Evolutionary conservation across 2,329 filamentous ascomycete genomes (phyloP), one percentile per base, ranked within the genome.

Genomic region (Aspergillus oerlinghausenensis): DNA sequence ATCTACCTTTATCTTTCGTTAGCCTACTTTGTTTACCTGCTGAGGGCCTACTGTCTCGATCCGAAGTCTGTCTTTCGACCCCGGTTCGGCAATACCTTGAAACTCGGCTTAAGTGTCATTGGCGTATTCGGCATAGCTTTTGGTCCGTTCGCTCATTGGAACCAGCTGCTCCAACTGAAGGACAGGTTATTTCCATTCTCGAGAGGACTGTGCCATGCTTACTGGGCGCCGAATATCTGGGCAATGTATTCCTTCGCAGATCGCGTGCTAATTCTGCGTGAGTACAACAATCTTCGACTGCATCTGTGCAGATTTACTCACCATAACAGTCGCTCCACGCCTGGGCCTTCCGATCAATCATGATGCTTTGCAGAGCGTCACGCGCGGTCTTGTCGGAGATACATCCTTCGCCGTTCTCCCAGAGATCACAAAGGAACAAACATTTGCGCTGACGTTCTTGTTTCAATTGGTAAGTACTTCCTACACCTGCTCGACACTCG

Each of bases 211-310:
- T 97, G 93, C 71, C 94, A 99, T 77, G 94, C 94, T 0, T 99
- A 99, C 73, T 99, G 94, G 94, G 94, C 94, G 11, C 92, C 94
- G 0, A 99, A 99, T 65, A 79, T 96, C 1, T 99, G 94, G 94
- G 93, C 94, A 0, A 83, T 97, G 70, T 99, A 99, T 75, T 97
- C 94, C 0, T 96, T 97, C 71, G 78, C 83, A 1, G 94, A 99
- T 69, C 83, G 94, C 53, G 76, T 91, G 7, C 72, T 99, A 63
- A 96, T 99, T 58, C 84, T 86, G 65, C 75, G 91, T 95, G 78
- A 71, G 86, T 75, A 14, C 19, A n/a, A 21, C 49, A 28, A 11
- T 23, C 2, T 4, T 14, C 5, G n/a, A 17, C 23, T 43, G 54
- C 3, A 38, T 3, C 40, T n/a, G n/a, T 28, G 26, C 49, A 23